Evolutionary conservation across 1,284 basidiomycete genomes (phyloP), one percentile per base, ranked within the genome.

Genomic region (Peniophora sp.): DNA sequence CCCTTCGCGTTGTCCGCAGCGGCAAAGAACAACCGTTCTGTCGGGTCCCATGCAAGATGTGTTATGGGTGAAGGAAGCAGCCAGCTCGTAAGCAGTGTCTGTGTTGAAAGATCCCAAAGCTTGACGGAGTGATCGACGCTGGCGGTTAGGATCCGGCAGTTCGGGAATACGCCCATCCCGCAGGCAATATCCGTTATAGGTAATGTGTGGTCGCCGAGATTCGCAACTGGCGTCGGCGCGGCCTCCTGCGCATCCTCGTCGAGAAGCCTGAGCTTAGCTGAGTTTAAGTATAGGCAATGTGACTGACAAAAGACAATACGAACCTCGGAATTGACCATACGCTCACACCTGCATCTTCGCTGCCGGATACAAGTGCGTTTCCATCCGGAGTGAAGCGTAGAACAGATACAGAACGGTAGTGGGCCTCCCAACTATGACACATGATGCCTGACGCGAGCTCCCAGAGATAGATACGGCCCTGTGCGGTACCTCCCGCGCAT

Each of bases 391-490:
- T 89, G 67, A 97, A 98, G 37, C 78, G 79, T 2, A 98, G 70
- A 3, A 88, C 84, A 52, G 82, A 88, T 42, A 97, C 76, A 59
- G 85, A 78, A 47, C 95, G 89, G 68, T 97, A 99, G 67, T 98
- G 96, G 8, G 93, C 95, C 57, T 97, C 95, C 79, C 94, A 94
- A 0, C 88, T 83, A 53, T 88, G 83, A 67, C 88, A 88, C 44
- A 99, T 74, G 41, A 92, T 84, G 6, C 96, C 96, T 3, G 93
- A 96, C 2, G 88, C 76, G 58, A 94, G 75, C 91, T 97, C 93
- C 96, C 96, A 99, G 1, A 99, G 68, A 63, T 94, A 95, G 60
- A 98, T 80, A 48, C 93, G 83, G 24, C 96, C 96, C 61, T 90
- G 88, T 1, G 78, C 68, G 0, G 92, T 94, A 20, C 94, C 96